Percentiles rank a stretch among this genome's conserved stretches.
Conservation (phyloP, 768 basidiomycete species). For the Postia placenta region DNA sequence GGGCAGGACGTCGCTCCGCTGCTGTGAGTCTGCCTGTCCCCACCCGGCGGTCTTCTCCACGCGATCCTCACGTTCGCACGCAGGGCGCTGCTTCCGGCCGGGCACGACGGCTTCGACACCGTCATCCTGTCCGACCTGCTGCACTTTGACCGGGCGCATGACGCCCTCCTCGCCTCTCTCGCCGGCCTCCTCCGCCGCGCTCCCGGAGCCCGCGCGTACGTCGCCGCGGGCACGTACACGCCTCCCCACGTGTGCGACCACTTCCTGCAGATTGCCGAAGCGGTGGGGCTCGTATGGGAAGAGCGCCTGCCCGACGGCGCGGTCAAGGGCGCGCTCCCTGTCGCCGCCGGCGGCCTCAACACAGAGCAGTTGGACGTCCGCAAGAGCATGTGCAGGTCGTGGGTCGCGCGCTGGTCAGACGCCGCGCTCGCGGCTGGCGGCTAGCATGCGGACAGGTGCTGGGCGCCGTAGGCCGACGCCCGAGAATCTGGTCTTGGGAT, state of each 20-base stretch:
- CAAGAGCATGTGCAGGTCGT: constrained; percentile 57
- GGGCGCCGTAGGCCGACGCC: no score
- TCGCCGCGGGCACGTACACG: constrained; percentile 65
- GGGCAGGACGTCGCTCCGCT: constrained; percentile 42
- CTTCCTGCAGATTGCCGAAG: constrained; percentile 39
- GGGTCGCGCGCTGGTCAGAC: constrained; percentile 48
- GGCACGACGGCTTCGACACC: constrained; percentile 38
- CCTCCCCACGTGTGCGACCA: constrained; percentile 41
- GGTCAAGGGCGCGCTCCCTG: constrained; percentile 44
- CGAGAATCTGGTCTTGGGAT: no score
- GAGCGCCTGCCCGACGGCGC: constrained; percentile 33
- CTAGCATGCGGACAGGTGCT: no score
- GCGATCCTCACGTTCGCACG: no score
- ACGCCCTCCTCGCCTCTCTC: constrained; percentile 46
- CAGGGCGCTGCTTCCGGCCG: not conserved
- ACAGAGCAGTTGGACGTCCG: constrained; percentile 39
- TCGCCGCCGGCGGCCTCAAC: constrained; percentile 38
- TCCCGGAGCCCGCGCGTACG: constrained; percentile 39
- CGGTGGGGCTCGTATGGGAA: constrained; percentile 41
- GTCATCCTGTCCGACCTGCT: constrained; percentile 69
- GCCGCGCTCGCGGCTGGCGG: not conserved
- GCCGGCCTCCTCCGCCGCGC: constrained; percentile 39
- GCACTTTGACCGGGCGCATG: constrained; percentile 60
- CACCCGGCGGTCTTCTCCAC: no score
- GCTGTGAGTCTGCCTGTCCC: constrained; percentile 34